Evolutionary conservation across 2,329 filamentous ascomycete genomes (phyloP).

Genomic region (Ascomycota sp.): DNA sequence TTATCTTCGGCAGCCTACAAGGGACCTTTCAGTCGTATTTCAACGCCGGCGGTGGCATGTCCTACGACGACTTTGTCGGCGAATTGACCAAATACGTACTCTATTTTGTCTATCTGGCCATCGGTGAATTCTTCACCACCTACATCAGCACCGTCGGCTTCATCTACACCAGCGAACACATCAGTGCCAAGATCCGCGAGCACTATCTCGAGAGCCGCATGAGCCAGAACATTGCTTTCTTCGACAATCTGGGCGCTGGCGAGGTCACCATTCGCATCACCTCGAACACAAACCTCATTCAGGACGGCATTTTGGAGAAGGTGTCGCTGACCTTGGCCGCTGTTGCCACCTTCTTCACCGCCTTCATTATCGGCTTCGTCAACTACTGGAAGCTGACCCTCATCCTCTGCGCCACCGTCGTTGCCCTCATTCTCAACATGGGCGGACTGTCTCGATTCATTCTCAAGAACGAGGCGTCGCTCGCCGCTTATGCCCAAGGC

Average conservation of each 20-base stretch:
- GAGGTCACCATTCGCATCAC: constrained; percentile 92
- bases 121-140: constrained; percentile 60
- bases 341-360: constrained; percentile 64
- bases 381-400: constrained; percentile 86
- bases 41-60: constrained; percentile 18
- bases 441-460: constrained; percentile 53
- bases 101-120: constrained; percentile 71
- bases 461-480: constrained; percentile 56
- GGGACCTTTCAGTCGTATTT: constrained; percentile 50
- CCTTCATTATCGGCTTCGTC: constrained; percentile 78
- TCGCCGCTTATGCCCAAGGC: constrained; percentile 64
- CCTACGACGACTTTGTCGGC: constrained; percentile 33
- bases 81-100: constrained; percentile 45
- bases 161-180: constrained; percentile 69
- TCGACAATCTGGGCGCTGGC: constrained; percentile 80
- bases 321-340: constrained; percentile 58
- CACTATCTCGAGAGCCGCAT: constrained; percentile 71
- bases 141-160: constrained; percentile 74
- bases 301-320: constrained; percentile 87
- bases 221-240: constrained; percentile 78
- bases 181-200: constrained; percentile 58
- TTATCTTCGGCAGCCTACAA: constrained; percentile 61
- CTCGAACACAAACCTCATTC: constrained; percentile 79
- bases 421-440: constrained; percentile 63
- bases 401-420: constrained; percentile 64